A percentile compares a stretch with the other conserved stretches of the same genome.
Evolutionary conservation across 139 green algal genomes (phyloP).

Genomic region (Trebouxia sp.): DNA sequence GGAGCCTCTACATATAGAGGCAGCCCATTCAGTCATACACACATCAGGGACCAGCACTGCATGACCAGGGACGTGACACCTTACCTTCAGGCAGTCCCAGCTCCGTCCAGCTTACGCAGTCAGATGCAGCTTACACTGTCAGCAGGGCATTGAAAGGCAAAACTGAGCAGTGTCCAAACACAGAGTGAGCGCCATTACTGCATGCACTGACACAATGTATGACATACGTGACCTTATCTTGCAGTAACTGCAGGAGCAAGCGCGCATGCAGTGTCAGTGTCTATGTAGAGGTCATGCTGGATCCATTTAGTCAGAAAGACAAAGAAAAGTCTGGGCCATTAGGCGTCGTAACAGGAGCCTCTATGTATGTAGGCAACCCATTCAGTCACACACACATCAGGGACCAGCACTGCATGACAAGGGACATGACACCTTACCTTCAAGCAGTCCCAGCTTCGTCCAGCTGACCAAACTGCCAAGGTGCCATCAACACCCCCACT

Average conservation of each 20-base stretch:
- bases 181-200: too few species aligned
- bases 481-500: slow-evolving; percentile 75
- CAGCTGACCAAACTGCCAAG: slow-evolving; percentile 75
- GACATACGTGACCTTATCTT: too few species aligned
- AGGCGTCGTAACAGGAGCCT: too few species aligned
- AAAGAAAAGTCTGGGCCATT: too few species aligned
- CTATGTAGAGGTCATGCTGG: too few species aligned
- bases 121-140: too few species aligned
- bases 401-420: not conserved
- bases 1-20: not conserved
- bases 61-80: not conserved
- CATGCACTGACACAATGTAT: not conserved
- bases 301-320: too few species aligned
- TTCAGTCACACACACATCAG: not conserved
- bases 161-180: too few species aligned
- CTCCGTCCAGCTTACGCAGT: too few species aligned
- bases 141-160: too few species aligned
- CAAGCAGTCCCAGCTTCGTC: slow-evolving; percentile 74
- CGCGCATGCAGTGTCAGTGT: too few species aligned
- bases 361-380: not conserved
- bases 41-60: not conserved
- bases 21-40: not conserved
- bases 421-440: slow-evolving; percentile 39
- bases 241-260: too few species aligned
- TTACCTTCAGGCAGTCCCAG: slow-evolving; percentile 78